Base-by-base conservation (phyloP, 2,329 filamentous ascomycete genomes). In the Colletotrichum zoysiae region DNA sequence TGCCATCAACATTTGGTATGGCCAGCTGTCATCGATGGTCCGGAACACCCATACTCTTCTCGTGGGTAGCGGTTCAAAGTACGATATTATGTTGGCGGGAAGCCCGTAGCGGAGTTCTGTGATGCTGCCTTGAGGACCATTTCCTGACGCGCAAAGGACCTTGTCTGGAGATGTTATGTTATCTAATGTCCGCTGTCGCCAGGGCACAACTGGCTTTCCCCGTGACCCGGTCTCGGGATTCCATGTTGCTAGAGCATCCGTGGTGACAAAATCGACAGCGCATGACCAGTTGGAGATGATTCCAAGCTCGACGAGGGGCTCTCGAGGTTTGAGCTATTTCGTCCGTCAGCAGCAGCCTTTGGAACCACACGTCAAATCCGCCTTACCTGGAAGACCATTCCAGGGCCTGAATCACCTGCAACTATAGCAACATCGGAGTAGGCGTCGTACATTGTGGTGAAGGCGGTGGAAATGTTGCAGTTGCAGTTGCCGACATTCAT, bases 401-500 rank as follows among this genome's bases (percentile, higher is more conserved):
- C 95, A 72, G 91, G 89, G 11, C 94, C 93, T 65, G 91, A 92
- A 74, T 93, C 91, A 0, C 95, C 95, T 5, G 92, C 93, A 59
- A 92, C 89, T 46, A 97, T 87, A 58, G 97, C 84, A n/a, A 97
- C 87, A 79, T 97, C 95, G 2, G 90, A 90, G 70, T 88, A 90
- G 46, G 86, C 83, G 74, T 89, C 88, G 59, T 88, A 90, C n/a
- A 93, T 85, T 65, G 91, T 93, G 63, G 94, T 92, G 79, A 98
- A 97, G 3, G 94, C 94, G 3, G 88, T 91, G 70, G 94, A 92
- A 58, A 97, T 92, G 72, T 93, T 93, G 76, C 92, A 92, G 64
- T 88, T 86, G 74, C 93, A 90, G 62, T 87, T 86, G 9, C 92
- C 92, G 69, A 93, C 86, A 65, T 87, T 85, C 57, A 87, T 86